phyloP scores from a whole-genome alignment of 768 basidiomycete species.

The Tricholoma sp. region DNA sequence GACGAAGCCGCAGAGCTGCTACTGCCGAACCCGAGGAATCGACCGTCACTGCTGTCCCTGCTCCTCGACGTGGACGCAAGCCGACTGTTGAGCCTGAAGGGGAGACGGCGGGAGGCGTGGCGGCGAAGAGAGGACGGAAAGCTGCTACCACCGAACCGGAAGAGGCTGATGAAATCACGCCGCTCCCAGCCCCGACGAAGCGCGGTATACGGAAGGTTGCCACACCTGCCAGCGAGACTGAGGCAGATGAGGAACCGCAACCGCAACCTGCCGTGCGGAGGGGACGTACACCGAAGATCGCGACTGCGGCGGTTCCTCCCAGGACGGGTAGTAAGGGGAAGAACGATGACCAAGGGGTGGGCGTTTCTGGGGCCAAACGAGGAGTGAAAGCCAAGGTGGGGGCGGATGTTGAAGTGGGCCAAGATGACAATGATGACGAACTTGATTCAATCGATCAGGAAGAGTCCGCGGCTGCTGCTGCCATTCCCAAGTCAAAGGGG shows the following conservation, averaged over 20 bases:
- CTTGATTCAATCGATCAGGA: slow-evolving; percentile 16
- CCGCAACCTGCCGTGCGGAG: slow-evolving; percentile 3
- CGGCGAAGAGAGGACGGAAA: slow-evolving; percentile 16
- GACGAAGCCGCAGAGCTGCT: slow-evolving; percentile 12
- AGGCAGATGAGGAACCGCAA: background rate
- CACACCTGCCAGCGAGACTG: background rate
- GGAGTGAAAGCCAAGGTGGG: slow-evolving; percentile 14
- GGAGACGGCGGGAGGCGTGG: background rate
- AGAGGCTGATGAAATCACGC: background rate
- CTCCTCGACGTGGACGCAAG: slow-evolving; percentile 16
- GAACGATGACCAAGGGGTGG: slow-evolving; percentile 5
- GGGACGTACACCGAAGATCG: slow-evolving; percentile 6
- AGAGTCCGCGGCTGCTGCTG: slow-evolving; percentile 11
- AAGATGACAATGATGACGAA: slow-evolving; percentile 9
- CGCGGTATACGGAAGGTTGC: slow-evolving; percentile 6
- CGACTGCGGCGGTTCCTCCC: background rate
- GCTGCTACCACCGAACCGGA: slow-evolving; percentile 7
- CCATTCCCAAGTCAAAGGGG: slow-evolving; percentile 13
- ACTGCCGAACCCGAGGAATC: slow-evolving; percentile 21
- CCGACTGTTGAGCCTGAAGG: slow-evolving; percentile 13
- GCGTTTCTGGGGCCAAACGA: too few species aligned
- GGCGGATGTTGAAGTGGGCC: slow-evolving; percentile 6
- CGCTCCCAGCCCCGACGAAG: slow-evolving; percentile 1
- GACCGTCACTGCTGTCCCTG: background rate
- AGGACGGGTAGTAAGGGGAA: slow-evolving; percentile 1